Base-by-base conservation (phyloP, 768 basidiomycete species). In the Lactifluus piperatus region DNA sequence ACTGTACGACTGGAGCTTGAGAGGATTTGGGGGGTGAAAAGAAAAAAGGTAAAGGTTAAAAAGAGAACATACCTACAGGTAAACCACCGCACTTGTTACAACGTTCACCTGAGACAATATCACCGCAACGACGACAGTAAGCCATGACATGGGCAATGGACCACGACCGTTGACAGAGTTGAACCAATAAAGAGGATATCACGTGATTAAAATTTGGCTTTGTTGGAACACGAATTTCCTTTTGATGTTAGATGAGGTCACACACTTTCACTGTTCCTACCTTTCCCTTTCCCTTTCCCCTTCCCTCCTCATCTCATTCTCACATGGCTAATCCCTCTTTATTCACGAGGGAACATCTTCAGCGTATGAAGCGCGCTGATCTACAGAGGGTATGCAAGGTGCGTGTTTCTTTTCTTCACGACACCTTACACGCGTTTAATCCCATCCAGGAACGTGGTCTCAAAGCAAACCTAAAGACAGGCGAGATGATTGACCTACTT, bases 41-140 rank as follows among this genome's bases (percentile, higher is more conserved):
- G 24, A 46, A 36, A 44, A 27, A 39, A 41, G 30, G 41, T 11
- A 16, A 43, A 46, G 66, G 54, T 4, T 3, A 47, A 13, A 18
- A 7, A 3, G 14, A 26, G 5, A 53, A 77, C 90, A 67, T 68
- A 91, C 90, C 89, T 55, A 88, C 90, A 54, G 86, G 74, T 18
- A 77, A 74, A 54, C 91, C 91, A 64, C 91, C 90, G 70, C 90
- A 93, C 71, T 81, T 85, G 8, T 36, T 50, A 71, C 88, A 91
- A 53, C 85, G 85, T 44, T 74, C 71, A 50, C 82, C 81, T 36
- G 76, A 68, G 32, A 91, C 88, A 58, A 93, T 90, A 62, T 91
- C 86, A 57, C 90, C 91, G 68, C 90, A 93, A 69, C 88, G 78
- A 59, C 87, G 80, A 74, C 91, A 93, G 67, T 92, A 92, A 24